These are phyloP conservation scores for Trypanosoma cruzi DNA, from an alignment of 208 protist species.

Conservation along the genomic window DNA sequence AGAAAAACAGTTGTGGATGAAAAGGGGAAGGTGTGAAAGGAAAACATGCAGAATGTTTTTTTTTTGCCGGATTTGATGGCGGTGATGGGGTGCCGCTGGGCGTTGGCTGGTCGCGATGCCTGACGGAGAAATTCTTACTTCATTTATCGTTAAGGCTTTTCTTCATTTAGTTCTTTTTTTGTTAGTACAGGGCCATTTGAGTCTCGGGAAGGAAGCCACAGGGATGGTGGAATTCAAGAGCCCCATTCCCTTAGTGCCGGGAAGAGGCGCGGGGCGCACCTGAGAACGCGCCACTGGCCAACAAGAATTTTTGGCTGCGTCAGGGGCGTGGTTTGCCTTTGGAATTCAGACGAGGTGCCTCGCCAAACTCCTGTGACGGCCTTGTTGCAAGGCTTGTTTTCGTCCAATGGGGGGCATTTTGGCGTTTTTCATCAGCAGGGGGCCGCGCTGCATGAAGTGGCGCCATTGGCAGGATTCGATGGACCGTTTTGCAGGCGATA, in stretches of 20 bases:
- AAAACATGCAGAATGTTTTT: conserved; percentile 3
- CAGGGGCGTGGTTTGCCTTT: not conserved
- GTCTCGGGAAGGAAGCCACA: not conserved
- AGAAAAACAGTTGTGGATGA: not conserved
- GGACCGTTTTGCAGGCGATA: conserved; percentile 50
- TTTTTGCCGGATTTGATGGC: not conserved
- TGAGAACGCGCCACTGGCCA: not conserved
- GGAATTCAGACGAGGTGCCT: no score
- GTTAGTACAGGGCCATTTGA: not conserved
- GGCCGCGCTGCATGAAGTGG: not conserved
- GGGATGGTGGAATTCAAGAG: not conserved
- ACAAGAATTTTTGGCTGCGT: not conserved
- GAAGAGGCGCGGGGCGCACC: no score
- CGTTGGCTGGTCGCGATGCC: not conserved
- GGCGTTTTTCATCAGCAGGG: not conserved
- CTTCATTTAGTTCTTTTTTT: not conserved
- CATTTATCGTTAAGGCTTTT: not conserved
- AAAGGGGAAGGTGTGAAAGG: not conserved
- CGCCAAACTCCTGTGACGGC: not conserved
- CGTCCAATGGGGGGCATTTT: no score
- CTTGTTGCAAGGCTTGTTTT: no score
- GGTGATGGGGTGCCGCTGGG: not conserved
- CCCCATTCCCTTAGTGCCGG: no score
- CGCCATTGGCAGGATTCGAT: conserved; percentile 25
- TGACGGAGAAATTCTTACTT: not conserved